Evolutionary conservation across 1,139 yeast genomes (phyloP).

Genomic region (Yamadazyma taylorii): DNA sequence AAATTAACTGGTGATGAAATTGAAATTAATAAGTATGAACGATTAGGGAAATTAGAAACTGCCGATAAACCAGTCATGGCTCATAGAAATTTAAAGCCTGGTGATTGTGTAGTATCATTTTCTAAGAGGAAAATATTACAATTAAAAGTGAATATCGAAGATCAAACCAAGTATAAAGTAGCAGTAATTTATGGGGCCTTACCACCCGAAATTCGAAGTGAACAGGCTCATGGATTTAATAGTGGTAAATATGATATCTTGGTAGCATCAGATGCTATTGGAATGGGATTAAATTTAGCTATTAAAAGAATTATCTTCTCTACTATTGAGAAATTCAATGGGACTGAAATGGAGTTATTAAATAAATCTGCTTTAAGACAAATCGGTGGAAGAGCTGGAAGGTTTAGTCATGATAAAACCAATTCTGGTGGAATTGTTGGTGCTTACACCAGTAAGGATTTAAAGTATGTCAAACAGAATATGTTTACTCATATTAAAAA

Average conservation of each 20-base stretch:
- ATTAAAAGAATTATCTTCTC: conserved; percentile 80
- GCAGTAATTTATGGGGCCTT: conserved; percentile 94
- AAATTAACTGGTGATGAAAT: conserved; percentile 78
- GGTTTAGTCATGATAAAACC: conserved; percentile 49
- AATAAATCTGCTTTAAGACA: conserved; percentile 76
- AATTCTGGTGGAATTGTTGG: conserved; percentile 61
- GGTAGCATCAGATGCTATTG: conserved; percentile 96
- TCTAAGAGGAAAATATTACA: conserved; percentile 70
- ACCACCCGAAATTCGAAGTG: conserved; percentile 91
- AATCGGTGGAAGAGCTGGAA: conserved; percentile 96
- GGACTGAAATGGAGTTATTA: conserved; percentile 47
- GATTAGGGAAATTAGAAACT: conserved; percentile 72
- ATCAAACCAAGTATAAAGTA: conserved; percentile 60
- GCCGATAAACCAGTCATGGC: conserved; percentile 39
- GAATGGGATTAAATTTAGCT: conserved; percentile 92
- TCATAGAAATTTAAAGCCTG: conserved; percentile 47
- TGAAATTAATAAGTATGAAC: conserved; percentile 62
- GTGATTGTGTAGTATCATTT: conserved; percentile 91
- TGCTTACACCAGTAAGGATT: conserved; percentile 46
- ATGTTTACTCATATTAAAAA: conserved; percentile 48
- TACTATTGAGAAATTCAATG: conserved; percentile 69
- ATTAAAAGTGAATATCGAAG: conserved; percentile 65
- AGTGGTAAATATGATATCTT: conserved; percentile 71
- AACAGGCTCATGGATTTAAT: conserved; percentile 80
- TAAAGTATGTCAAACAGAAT: conserved; percentile 41